These are phyloP conservation scores for Neophaeococcomyces mojaviensis DNA, from an alignment of 2,329 filamentous ascomycete genomes.

Conservation along the genomic window DNA sequence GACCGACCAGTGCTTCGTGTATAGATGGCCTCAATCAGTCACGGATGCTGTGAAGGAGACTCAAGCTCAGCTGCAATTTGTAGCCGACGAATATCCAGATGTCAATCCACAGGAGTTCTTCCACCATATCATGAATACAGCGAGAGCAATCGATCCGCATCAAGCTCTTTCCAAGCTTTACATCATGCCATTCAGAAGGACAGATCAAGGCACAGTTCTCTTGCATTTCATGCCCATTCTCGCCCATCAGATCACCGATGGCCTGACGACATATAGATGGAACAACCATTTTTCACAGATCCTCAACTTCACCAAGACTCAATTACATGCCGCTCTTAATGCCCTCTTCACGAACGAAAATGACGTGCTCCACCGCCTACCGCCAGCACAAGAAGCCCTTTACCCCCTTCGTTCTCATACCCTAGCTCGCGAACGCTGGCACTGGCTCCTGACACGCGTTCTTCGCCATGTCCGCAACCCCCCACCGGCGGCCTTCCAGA, in stretches of 20 bases:
- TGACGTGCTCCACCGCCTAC: conserved; percentile 10
- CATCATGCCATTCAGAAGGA: conserved; percentile 13
- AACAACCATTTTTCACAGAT: conserved; percentile 15
- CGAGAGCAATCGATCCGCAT: conserved; percentile 14
- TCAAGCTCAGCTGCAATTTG: conserved; percentile 9
- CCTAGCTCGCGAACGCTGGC: conserved; percentile 16
- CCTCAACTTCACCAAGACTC: conserved; percentile 10
- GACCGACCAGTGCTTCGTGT: conserved; percentile 17
- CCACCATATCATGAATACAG: conserved; percentile 16
- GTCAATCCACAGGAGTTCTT: conserved; percentile 16
- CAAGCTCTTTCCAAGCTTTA: conserved; percentile 15
- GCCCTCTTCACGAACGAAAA: conserved; percentile 3
- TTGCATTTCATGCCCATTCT: conserved; percentile 14
- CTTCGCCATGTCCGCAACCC: conserved; percentile 16
- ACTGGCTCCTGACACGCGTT: conserved; percentile 18
- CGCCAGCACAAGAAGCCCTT: conserved; percentile 19
- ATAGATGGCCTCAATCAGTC: conserved; percentile 4
- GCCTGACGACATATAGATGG: conserved; percentile 18
- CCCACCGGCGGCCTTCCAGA: conserved; percentile 18
- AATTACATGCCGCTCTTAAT: conserved; percentile 5
- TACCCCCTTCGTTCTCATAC: conserved; percentile 16
- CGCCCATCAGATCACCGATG: conserved; percentile 19
- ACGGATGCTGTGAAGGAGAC: conserved; percentile 10
- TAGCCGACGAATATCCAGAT: conserved; percentile 13
- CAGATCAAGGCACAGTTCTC: conserved; percentile 2